These are phyloP conservation scores for Aspergillus bertholletiae DNA, from an alignment of 495 filamentous ascomycete species.

Conservation along the genomic window DNA sequence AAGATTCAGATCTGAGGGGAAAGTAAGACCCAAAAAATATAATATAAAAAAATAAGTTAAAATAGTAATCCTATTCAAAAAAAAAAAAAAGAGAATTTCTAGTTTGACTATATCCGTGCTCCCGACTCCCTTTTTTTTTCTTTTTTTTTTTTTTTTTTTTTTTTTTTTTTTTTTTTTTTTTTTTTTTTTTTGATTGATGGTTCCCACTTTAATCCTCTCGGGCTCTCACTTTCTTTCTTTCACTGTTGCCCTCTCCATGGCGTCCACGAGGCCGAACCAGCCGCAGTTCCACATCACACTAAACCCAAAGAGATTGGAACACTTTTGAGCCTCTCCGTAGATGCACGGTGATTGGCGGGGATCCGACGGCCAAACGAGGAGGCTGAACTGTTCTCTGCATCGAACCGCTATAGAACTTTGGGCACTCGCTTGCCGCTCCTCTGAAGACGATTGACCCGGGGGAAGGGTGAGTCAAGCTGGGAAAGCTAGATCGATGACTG, in stretches of 20 bases:
- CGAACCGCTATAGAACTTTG: slow-evolving; percentile 23
- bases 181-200: too few relatives aligned
- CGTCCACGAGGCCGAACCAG: slow-evolving; percentile 18
- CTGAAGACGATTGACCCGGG: not conserved
- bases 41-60: too few relatives aligned
- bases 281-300: slow-evolving; percentile 6
- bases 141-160: too few relatives aligned
- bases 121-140: too few relatives aligned
- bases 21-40: too few relatives aligned
- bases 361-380: slow-evolving; percentile 13
- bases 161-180: too few relatives aligned
- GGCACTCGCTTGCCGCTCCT: not conserved
- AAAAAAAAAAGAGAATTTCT: not conserved
- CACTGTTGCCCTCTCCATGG: slow-evolving; percentile 7
- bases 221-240: not conserved
- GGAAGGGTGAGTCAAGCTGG: not conserved
- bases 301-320: slow-evolving; percentile 7
- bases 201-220: not conserved
- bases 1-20: not conserved
- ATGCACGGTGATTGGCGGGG: slow-evolving; percentile 10
- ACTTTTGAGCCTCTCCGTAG: slow-evolving; percentile 18
- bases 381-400: slow-evolving; percentile 27
- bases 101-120: too few relatives aligned
- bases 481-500: not conserved
- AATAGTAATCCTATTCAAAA: not conserved